Conservation (phyloP, 257 asterid genomes). For the Jasminum sambac region DNA sequence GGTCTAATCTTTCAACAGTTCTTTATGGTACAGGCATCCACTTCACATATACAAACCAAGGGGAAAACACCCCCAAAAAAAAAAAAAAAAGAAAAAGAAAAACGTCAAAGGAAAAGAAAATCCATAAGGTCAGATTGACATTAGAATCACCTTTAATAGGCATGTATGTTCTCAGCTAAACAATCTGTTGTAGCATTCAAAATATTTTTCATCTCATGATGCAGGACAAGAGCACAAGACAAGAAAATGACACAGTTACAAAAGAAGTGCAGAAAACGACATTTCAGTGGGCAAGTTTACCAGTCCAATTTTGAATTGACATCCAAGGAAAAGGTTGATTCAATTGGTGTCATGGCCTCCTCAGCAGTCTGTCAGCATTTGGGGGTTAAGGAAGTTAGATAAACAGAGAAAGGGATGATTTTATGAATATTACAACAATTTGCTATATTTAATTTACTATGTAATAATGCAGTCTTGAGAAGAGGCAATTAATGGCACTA, state of each 20-base stretch:
- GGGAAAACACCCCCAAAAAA: no score
- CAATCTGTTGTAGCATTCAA: background rate
- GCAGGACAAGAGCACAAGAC: conserved; percentile 3
- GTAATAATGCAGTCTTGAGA: background rate
- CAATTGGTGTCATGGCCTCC: conserved; percentile 99
- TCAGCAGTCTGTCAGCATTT: conserved; percentile 81
- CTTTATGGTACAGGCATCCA: background rate
- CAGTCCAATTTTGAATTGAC: conserved; percentile 95
- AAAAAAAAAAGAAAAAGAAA: no score
- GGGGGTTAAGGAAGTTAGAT: conserved; percentile 18
- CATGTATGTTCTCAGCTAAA: background rate
- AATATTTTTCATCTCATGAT: background rate
- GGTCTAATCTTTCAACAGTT: background rate
- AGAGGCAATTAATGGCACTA: background rate
- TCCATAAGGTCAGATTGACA: background rate
- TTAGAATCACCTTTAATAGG: background rate
- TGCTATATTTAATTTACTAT: background rate
- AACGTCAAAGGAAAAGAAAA: no score
- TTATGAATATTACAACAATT: conserved; percentile 15
- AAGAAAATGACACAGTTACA: background rate
- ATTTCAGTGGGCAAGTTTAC: conserved; percentile 36
- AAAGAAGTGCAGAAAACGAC: conserved; percentile 7
- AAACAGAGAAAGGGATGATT: conserved; percentile 5
- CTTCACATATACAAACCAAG: background rate
- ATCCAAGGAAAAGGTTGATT: conserved; percentile 95